Percentiles rank a stretch among this genome's conserved stretches.
phyloP scores from a whole-genome alignment of 208 protist species.

The Leishmania tarentolae region DNA sequence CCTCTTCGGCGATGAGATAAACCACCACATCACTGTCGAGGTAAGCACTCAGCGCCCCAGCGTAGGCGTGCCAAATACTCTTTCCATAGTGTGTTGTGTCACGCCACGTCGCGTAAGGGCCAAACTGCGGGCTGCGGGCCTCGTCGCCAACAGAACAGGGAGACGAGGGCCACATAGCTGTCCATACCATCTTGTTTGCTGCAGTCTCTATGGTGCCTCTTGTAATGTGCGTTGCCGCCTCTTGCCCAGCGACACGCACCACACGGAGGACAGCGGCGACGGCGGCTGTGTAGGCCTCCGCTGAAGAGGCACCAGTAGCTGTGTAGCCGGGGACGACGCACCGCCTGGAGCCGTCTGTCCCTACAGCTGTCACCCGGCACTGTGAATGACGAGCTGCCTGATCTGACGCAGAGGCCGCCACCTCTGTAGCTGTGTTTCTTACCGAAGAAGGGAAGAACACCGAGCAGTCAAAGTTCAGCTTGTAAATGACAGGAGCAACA shows the following conservation, averaged over 20 bases:
- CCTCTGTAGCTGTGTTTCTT: background rate
- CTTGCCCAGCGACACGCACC: background rate
- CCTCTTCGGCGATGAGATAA: conserved; percentile 11
- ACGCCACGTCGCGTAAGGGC: conserved; percentile 42
- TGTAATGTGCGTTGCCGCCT: background rate
- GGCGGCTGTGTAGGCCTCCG: conserved; percentile 16
- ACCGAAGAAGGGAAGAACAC: background rate
- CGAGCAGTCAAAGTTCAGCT: conserved; percentile 9
- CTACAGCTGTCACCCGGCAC: conserved; percentile 6
- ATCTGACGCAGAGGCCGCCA: background rate
- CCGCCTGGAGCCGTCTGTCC: conserved; percentile 4
- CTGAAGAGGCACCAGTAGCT: conserved; percentile 7
- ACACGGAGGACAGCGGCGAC: conserved; percentile 11
- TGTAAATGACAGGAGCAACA: conserved; percentile 4
- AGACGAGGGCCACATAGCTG: background rate
- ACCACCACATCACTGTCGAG: conserved; percentile 31
- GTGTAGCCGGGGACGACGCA: conserved; percentile 12
- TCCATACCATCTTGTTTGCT: background rate
- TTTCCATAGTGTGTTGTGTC: conserved; percentile 47
- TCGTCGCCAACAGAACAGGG: background rate
- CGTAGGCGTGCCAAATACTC: conserved; percentile 62
- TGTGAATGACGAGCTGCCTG: background rate
- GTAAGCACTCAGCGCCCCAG: conserved; percentile 42
- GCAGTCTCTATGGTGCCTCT: background rate
- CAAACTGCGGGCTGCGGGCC: background rate